phyloP scores from a whole-genome alignment of 169 alveolate species.

The Plasmodium coatneyi region DNA sequence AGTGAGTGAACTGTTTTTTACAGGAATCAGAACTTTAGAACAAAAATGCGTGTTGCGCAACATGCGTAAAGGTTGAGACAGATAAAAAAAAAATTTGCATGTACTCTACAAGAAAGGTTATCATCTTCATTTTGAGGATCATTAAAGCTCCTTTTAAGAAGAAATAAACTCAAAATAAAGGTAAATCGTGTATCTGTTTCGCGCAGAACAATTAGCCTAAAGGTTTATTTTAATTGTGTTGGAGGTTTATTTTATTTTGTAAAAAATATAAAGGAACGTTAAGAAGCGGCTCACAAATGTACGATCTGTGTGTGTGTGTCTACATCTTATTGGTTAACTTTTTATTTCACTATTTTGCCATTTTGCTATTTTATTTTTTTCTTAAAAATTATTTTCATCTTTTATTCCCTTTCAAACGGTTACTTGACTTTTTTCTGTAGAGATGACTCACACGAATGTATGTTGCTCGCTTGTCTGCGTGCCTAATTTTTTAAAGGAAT shows the following conservation, averaged over 20 bases:
- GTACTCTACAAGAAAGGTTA: slow-evolving; percentile 17
- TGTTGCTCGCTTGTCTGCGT: not conserved
- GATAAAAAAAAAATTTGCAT: slow-evolving; percentile 26
- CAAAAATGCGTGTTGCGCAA: not conserved
- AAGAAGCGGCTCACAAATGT: not conserved
- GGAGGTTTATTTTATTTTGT: not conserved
- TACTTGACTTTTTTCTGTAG: not conserved
- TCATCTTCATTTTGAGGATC: not conserved
- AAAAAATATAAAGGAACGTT: not conserved
- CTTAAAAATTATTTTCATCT: not conserved
- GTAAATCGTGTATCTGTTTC: not conserved
- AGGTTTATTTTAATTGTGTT: not conserved
- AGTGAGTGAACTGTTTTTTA: not conserved
- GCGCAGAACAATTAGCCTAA: slow-evolving; percentile 3
- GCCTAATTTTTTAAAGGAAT: slow-evolving; percentile 2
- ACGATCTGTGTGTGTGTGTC: not conserved
- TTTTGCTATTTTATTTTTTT: not conserved
- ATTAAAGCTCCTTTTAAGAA: not conserved
- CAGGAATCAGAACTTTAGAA: slow-evolving; percentile 1
- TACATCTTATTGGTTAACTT: not conserved
- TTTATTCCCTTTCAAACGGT: not conserved
- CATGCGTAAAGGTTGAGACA: slow-evolving; percentile 4
- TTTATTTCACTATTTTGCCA: not conserved
- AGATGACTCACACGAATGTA: not conserved
- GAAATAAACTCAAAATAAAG: slow-evolving; percentile 20